Conservation (phyloP, 2,329 filamentous ascomycete genomes). For the Pyrenophora teres region DNA sequence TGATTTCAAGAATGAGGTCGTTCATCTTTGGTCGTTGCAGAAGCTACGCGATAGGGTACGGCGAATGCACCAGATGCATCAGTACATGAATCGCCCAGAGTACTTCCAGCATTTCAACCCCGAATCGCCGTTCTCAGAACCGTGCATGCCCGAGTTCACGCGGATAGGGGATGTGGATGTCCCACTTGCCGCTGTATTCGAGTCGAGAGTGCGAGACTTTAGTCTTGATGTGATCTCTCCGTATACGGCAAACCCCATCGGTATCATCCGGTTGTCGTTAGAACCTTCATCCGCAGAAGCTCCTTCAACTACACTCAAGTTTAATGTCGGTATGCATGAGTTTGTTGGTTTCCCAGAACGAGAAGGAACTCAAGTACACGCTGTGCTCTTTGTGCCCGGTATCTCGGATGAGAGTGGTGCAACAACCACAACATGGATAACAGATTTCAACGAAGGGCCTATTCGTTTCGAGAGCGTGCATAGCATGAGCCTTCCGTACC, state of each 20-base stretch:
- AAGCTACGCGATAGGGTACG: slow-evolving; percentile 87
- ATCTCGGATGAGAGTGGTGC: slow-evolving; percentile 83
- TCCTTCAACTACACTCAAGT: slow-evolving; percentile 90
- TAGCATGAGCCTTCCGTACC: slow-evolving; percentile 91
- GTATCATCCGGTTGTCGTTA: slow-evolving; percentile 85
- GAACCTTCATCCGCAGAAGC: slow-evolving; percentile 93
- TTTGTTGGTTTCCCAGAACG: slow-evolving; percentile 92
- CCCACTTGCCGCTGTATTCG: slow-evolving; percentile 88
- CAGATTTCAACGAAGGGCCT: slow-evolving; percentile 88
- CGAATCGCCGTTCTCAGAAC: slow-evolving; percentile 90
- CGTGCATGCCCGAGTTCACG: slow-evolving; percentile 89
- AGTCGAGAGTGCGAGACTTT: slow-evolving; percentile 93
- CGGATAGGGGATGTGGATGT: slow-evolving; percentile 92
- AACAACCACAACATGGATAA: slow-evolving; percentile 93
- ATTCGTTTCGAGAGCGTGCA: slow-evolving; percentile 97
- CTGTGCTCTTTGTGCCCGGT: slow-evolving; percentile 92
- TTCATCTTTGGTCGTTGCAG: slow-evolving; percentile 92
- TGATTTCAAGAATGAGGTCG: slow-evolving; percentile 83
- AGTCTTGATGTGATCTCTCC: slow-evolving; percentile 87
- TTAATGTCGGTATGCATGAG: slow-evolving; percentile 98
- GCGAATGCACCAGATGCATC: slow-evolving; percentile 94
- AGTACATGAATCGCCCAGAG: slow-evolving; percentile 93
- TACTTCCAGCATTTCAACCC: slow-evolving; percentile 91
- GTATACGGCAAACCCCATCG: slow-evolving; percentile 87
- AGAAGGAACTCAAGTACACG: slow-evolving; percentile 94